These are phyloP conservation scores for Elsinoe australis DNA, from an alignment of 2,329 filamentous ascomycete genomes.

Conservation along the genomic window DNA sequence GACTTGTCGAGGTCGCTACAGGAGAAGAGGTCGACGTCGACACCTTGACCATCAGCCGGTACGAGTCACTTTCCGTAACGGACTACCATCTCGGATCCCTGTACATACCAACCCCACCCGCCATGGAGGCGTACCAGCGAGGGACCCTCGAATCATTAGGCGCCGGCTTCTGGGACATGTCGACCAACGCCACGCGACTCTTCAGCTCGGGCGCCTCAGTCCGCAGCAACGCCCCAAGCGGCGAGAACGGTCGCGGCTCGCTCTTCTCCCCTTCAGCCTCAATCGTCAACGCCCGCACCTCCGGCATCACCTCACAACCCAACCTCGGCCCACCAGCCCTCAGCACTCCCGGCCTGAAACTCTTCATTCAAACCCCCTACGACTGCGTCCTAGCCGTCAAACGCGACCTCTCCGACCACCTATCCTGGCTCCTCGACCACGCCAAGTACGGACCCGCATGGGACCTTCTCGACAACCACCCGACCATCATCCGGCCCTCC, in stretches of 20 bases:
- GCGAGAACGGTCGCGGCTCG: conserved; percentile 31
- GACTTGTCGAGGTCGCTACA: conserved; percentile 80
- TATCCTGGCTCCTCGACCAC: conserved; percentile 76
- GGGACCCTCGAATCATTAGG: conserved; percentile 69
- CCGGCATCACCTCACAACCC: conserved; percentile 23
- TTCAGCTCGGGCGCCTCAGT: conserved; percentile 84
- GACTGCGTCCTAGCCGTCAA: conserved; percentile 92
- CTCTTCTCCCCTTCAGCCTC: conserved; percentile 31
- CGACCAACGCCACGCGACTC: conserved; percentile 69
- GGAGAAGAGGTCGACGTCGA: conserved; percentile 81
- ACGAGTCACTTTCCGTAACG: conserved; percentile 73
- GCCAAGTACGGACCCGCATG: conserved; percentile 78
- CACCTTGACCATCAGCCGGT: conserved; percentile 75
- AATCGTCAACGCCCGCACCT: conserved; percentile 21
- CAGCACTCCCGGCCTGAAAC: conserved; percentile 57
- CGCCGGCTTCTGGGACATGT: conserved; percentile 74
- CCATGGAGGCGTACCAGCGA: conserved; percentile 56
- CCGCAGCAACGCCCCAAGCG: conserved; percentile 37
- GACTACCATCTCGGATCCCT: conserved; percentile 88
- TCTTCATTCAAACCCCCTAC: conserved; percentile 94
- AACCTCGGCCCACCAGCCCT: conserved; percentile 41
- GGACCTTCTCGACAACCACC: conserved; percentile 81
- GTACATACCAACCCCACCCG: conserved; percentile 61
- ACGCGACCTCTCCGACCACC: conserved; percentile 75
- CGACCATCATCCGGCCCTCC: conserved; percentile 52